Evolutionary conservation across 495 filamentous ascomycete species (phyloP), one percentile per base, ranked within the genome.

Genomic region (Baudoinia panamericana): DNA sequence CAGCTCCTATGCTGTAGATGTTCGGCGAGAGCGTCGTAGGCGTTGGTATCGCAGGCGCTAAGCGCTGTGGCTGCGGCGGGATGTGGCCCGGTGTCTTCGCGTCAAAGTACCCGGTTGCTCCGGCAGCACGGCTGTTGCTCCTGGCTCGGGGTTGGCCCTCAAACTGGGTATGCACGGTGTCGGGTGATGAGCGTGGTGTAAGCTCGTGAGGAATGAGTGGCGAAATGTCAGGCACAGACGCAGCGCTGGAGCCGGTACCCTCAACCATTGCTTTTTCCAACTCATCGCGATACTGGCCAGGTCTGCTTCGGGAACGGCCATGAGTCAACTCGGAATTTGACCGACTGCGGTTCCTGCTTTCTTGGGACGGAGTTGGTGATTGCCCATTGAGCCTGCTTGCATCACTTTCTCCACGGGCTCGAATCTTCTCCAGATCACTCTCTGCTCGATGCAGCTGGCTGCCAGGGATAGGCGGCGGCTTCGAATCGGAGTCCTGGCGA

Each of bases 231-330:
- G 47, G 41, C 3, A 36, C 26, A 7, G 17, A 35, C 5, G 43
- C 45, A 3, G 35, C 30, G 21, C 42, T 49, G 20, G 51, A 53
- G 0, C 51, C 50, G 6, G 45, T 54, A n/a, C 58, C 59, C 37
- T 56, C 57, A 11, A 42, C 39, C 59, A 61, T 60, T 9, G 56
- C 57, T 40, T 59, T 58, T 33, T 60, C 58, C 10, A 61, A 43
- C 37, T 63, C 61, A 41, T 64, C 60, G 12, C 56, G 56, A 32
- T 63, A 63, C n/a, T 45, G 53, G 4, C 56, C 53, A 22, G 52
- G 47, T 7, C 55, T 51, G 47, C 59, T 63, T 28, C 54, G 49
- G 1, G 61, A 56, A 5, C 59, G 52, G 19, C 56, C 55, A 22
- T 50, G 49, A 5, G 63, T 63, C 2, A 53, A 26, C 15, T 59